Percentiles rank a stretch among this genome's conserved stretches.
Evolutionary conservation across 495 filamentous ascomycete species (phyloP).

Genomic region (Tuber umbilicatum): DNA sequence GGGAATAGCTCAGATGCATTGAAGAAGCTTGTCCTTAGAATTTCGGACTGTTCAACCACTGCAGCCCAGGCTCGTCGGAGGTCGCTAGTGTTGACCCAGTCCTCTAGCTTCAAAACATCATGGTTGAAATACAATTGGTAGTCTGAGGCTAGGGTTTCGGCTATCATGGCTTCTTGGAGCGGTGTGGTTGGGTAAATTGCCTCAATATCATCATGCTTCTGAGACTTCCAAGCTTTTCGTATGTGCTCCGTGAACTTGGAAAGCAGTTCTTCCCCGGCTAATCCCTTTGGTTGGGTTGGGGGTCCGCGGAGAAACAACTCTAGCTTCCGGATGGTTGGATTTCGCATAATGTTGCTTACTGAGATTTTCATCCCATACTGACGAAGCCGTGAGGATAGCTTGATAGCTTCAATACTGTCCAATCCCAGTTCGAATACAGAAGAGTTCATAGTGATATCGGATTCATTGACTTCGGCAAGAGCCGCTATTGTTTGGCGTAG

Average conservation of each 20-base stretch:
- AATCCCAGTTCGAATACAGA: conserved; percentile 60
- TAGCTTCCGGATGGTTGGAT: conserved; percentile 58
- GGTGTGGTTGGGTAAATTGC: conserved; percentile 60
- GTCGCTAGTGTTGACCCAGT: conserved; percentile 47
- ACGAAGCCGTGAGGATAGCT: conserved; percentile 60
- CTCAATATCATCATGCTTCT: conserved; percentile 46
- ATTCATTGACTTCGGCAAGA: conserved; percentile 51
- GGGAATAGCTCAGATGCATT: conserved; percentile 51
- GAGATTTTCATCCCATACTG: conserved; percentile 53
- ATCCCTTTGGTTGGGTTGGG: background rate
- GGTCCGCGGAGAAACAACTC: conserved; percentile 27
- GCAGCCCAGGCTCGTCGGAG: conserved; percentile 57
- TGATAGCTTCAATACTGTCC: conserved; percentile 65
- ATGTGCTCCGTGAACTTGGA: conserved; percentile 42
- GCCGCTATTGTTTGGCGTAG: conserved; percentile 57
- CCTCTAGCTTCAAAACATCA: conserved; percentile 55
- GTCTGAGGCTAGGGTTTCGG: conserved; percentile 61
- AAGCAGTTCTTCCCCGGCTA: conserved; percentile 26
- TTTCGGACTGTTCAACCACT: conserved; percentile 56
- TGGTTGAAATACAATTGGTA: conserved; percentile 73
- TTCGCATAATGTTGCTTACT: conserved; percentile 62
- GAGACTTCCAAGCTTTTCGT: conserved; percentile 42
- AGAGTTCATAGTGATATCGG: conserved; percentile 50
- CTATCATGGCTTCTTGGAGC: conserved; percentile 75
- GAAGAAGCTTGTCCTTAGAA: conserved; percentile 67